Percentiles rank a stretch among this genome's conserved stretches.
phyloP scores from a whole-genome alignment of 768 basidiomycete species.

The Lepiota brunneoincarnata region DNA sequence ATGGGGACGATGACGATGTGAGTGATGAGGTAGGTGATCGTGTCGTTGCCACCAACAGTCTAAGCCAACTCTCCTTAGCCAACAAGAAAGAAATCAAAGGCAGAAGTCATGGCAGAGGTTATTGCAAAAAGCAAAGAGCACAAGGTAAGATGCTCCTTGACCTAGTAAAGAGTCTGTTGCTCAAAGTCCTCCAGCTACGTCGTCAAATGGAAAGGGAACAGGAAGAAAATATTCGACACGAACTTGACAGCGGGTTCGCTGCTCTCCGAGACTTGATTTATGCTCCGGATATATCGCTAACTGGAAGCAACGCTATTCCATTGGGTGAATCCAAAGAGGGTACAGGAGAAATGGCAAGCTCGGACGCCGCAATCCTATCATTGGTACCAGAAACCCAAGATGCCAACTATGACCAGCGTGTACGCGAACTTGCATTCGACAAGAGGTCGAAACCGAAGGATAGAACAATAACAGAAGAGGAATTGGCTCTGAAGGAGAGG shows the following conservation, averaged over 20 bases:
- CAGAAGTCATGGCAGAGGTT: slow-evolving; percentile 97
- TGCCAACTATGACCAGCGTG: slow-evolving; percentile 87
- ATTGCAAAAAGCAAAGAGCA: slow-evolving; percentile 96
- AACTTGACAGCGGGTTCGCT: slow-evolving; percentile 87
- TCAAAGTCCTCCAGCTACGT: slow-evolving; percentile 49
- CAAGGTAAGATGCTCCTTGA: slow-evolving; percentile 59
- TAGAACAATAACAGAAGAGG: slow-evolving; percentile 95
- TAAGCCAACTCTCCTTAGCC: slow-evolving; percentile 44
- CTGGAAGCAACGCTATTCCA: slow-evolving; percentile 35
- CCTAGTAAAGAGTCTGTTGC: slow-evolving; percentile 10
- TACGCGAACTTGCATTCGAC: slow-evolving; percentile 91
- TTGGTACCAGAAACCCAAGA: slow-evolving; percentile 34
- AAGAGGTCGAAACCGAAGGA: slow-evolving; percentile 92
- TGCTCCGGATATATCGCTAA: slow-evolving; percentile 45
- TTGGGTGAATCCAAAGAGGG: slow-evolving; percentile 21
- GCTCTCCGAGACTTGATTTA: slow-evolving; percentile 75
- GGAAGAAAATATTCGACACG: slow-evolving; percentile 81
- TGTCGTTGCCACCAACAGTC: neutral
- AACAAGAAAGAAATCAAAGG: slow-evolving; percentile 84
- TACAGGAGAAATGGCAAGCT: slow-evolving; percentile 15
- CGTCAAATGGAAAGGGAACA: slow-evolving; percentile 87
- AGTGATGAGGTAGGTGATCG: slow-evolving; percentile 39
- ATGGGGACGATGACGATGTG: slow-evolving; percentile 55
- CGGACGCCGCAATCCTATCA: slow-evolving; percentile 19
- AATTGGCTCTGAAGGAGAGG: slow-evolving; percentile 85